Evolutionary conservation across 2,329 filamentous ascomycete species (phyloP).

Genomic region (Microsporum canis): DNA sequence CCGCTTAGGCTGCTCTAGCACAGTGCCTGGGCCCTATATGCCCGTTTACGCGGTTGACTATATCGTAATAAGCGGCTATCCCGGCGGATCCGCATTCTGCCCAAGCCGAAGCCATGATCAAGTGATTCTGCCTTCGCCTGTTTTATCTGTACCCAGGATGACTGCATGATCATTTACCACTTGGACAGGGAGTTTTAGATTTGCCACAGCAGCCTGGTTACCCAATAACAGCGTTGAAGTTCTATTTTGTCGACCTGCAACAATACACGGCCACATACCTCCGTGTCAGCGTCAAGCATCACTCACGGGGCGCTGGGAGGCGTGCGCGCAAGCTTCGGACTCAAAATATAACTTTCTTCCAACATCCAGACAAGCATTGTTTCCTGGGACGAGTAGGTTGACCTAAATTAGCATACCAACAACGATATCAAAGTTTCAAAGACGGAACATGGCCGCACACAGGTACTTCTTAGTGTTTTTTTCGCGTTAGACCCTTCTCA

Average conservation of each 20-base stretch:
- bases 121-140: background rate
- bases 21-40: background rate
- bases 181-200: background rate
- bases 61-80: background rate
- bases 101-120: background rate
- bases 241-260: slow-evolving; percentile 1
- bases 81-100: background rate
- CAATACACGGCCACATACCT: background rate
- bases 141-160: background rate
- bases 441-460: background rate
- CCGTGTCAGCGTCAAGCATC: background rate
- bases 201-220: background rate
- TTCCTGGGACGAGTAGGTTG: background rate
- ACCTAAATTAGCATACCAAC: background rate
- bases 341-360: background rate
- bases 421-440: background rate
- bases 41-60: background rate
- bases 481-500: background rate
- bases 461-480: background rate
- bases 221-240: background rate
- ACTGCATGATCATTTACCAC: background rate
- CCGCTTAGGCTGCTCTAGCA: background rate
- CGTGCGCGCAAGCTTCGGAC: background rate
- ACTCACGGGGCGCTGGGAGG: background rate
- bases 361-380: background rate